These are phyloP conservation scores for Thymus mandschuricus DNA, from an alignment of 257 asterid genomes.

Conservation along the genomic window DNA sequence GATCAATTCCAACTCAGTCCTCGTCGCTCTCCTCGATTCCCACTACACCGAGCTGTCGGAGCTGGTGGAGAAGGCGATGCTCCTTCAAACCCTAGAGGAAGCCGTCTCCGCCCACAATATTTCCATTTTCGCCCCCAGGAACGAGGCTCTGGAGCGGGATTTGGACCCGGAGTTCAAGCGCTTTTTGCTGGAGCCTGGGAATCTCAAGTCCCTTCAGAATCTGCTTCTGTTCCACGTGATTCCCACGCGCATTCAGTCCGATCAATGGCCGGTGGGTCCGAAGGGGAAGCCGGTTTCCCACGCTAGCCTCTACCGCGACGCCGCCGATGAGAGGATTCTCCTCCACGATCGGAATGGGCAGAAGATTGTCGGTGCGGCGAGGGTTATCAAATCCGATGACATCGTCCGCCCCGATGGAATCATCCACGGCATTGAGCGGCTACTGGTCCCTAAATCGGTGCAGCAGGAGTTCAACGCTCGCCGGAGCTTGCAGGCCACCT, in stretches of 20 bases:
- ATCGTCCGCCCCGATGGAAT: slow-evolving; percentile 86
- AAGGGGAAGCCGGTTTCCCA: slow-evolving; percentile 29
- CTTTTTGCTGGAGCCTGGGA: slow-evolving; percentile 79
- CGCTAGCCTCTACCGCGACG: slow-evolving; percentile 56
- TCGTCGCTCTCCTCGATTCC: slow-evolving; percentile 90
- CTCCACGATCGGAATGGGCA: slow-evolving; percentile 48
- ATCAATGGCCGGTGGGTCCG: slow-evolving; percentile 36
- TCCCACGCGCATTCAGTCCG: slow-evolving; percentile 70
- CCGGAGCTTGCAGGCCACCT: slow-evolving; percentile 65
- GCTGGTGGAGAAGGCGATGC: slow-evolving; percentile 83
- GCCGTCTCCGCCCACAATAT: slow-evolving; percentile 79
- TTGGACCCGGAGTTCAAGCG: slow-evolving; percentile 92
- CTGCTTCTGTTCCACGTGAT: slow-evolving; percentile 78
- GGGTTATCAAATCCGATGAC: slow-evolving; percentile 57
- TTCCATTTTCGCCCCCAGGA: slow-evolving; percentile 88
- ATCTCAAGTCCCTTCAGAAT: slow-evolving; percentile 79
- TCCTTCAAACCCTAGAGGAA: slow-evolving; percentile 82
- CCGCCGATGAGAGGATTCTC: slow-evolving; percentile 42
- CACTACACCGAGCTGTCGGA: slow-evolving; percentile 91
- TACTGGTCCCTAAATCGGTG: slow-evolving; percentile 77
- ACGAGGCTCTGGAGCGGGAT: slow-evolving; percentile 80
- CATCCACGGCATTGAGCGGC: slow-evolving; percentile 88
- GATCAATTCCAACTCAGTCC: slow-evolving; percentile 81
- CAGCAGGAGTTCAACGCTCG: slow-evolving; percentile 82
- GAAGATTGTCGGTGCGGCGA: slow-evolving; percentile 50